Conservation (phyloP, 352 stramenopile genomes). For the Phytopythium cucurbitacearum region DNA sequence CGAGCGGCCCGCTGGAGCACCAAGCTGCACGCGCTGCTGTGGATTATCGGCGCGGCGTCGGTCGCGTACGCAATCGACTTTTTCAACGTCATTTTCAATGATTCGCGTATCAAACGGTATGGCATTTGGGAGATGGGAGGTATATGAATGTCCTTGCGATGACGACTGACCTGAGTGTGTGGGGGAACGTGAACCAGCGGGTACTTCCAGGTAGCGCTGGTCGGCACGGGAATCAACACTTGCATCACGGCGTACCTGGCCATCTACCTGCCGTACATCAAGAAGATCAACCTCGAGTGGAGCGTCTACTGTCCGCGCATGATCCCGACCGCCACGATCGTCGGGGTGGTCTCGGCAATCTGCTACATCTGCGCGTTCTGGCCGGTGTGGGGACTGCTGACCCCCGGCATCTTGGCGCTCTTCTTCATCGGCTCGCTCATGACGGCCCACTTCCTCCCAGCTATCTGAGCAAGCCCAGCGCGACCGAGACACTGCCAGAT, state of each 20-base stretch:
- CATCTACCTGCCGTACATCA: slow-evolving; percentile 85
- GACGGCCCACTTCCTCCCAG: slow-evolving; percentile 91
- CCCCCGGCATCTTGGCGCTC: slow-evolving; percentile 85
- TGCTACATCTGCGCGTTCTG: slow-evolving; percentile 87
- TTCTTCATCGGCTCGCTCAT: slow-evolving; percentile 91
- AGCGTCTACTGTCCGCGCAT: slow-evolving; percentile 92
- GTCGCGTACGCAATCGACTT: slow-evolving; percentile 70
- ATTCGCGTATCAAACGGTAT: slow-evolving; percentile 51
- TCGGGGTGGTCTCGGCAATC: slow-evolving; percentile 57
- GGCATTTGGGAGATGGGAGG: not conserved
- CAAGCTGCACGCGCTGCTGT: slow-evolving; percentile 71
- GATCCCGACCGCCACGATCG: slow-evolving; percentile 81
- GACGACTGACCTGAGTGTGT: not conserved
- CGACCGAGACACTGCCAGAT: not conserved
- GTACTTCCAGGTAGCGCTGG: slow-evolving; percentile 75
- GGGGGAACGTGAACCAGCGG: slow-evolving; percentile 23
- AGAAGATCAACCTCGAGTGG: slow-evolving; percentile 80
- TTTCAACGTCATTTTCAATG: slow-evolving; percentile 61
- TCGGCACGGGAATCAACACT: slow-evolving; percentile 78
- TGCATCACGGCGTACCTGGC: slow-evolving; percentile 87
- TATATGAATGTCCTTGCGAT: not conserved
- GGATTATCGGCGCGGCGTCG: slow-evolving; percentile 46
- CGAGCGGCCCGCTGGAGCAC: slow-evolving; percentile 59
- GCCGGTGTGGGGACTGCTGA: slow-evolving; percentile 91
- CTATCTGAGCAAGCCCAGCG: slow-evolving; percentile 37